Conservation (phyloP, 257 asterid species). For the Ajuga chamaepitys region DNA sequence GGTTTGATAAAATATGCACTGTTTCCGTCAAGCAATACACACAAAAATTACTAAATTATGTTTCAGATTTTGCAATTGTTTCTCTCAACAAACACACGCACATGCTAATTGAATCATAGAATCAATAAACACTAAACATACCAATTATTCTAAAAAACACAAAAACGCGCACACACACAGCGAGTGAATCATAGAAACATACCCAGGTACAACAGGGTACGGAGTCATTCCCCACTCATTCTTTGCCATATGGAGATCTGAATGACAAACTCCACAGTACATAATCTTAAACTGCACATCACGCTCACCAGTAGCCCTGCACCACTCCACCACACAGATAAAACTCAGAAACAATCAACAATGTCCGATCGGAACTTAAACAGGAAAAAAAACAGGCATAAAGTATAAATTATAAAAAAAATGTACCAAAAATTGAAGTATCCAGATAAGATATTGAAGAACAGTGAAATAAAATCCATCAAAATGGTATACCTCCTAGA, state of each 20-base stretch:
- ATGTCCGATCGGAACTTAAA: neutral
- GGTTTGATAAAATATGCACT: too few relatives aligned
- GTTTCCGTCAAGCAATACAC: too few relatives aligned
- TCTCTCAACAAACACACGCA: too few relatives aligned
- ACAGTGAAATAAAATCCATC: neutral
- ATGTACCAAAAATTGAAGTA: too few relatives aligned
- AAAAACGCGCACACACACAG: neutral
- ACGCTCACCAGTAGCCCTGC: conserved; percentile 17
- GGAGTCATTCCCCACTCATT: conserved; percentile 30
- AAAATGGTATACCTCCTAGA: conserved; percentile 24
- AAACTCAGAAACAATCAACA: neutral
- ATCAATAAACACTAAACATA: too few relatives aligned
- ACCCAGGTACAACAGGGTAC: conserved; percentile 48
- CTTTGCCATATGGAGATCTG: conserved; percentile 38
- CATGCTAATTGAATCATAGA: too few relatives aligned
- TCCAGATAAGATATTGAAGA: too few relatives aligned
- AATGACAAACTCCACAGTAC: conserved; percentile 51
- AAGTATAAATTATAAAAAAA: too few relatives aligned
- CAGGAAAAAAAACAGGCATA: too few relatives aligned
- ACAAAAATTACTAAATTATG: too few relatives aligned
- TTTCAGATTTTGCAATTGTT: neutral
- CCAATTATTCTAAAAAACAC: too few relatives aligned
- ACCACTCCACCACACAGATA: neutral
- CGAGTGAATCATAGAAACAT: neutral
- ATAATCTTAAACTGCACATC: conserved; percentile 26